Evolutionary conservation across 2,329 filamentous ascomycete genomes (phyloP).

Genomic region (Colletotrichum eleusines): DNA sequence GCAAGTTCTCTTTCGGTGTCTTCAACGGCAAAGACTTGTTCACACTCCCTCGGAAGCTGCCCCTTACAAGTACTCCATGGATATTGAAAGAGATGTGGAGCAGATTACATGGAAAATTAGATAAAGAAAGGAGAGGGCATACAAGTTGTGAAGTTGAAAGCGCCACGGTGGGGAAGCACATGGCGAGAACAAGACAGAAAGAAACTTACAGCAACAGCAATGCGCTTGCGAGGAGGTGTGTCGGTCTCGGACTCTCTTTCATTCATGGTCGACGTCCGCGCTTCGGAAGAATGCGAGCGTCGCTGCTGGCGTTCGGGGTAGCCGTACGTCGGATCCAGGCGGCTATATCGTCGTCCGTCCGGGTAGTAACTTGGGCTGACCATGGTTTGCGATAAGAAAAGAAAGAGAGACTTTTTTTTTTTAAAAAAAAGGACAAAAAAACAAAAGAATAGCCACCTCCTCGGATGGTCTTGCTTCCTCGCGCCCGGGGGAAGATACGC

Average conservation of each 20-base stretch:
- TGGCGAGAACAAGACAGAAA: neutral
- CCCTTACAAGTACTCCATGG: neutral
- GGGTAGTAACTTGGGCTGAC: constrained; percentile 57
- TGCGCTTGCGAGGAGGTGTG: constrained; percentile 66
- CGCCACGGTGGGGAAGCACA: neutral
- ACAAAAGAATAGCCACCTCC: neutral
- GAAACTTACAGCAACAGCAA: constrained; percentile 68
- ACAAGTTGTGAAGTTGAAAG: neutral
- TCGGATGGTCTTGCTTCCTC: constrained; percentile 1
- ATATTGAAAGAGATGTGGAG: neutral
- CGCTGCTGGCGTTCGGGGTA: constrained; percentile 53
- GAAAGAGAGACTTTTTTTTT: neutral
- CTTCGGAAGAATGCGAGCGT: constrained; percentile 53
- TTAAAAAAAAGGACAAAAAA: neutral
- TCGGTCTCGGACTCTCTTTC: constrained; percentile 58
- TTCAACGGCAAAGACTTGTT: neutral
- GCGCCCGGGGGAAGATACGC: neutral
- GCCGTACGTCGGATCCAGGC: constrained; percentile 53
- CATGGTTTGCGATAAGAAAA: constrained; percentile 50
- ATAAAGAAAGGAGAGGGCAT: neutral
- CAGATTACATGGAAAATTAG: neutral
- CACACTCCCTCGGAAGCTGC: neutral
- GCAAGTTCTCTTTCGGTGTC: constrained; percentile 17
- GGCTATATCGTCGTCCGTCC: constrained; percentile 57
- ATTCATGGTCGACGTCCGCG: constrained; percentile 54